phyloP scores from a whole-genome alignment of 1,284 basidiomycete genomes.

The Agaricales sp. region DNA sequence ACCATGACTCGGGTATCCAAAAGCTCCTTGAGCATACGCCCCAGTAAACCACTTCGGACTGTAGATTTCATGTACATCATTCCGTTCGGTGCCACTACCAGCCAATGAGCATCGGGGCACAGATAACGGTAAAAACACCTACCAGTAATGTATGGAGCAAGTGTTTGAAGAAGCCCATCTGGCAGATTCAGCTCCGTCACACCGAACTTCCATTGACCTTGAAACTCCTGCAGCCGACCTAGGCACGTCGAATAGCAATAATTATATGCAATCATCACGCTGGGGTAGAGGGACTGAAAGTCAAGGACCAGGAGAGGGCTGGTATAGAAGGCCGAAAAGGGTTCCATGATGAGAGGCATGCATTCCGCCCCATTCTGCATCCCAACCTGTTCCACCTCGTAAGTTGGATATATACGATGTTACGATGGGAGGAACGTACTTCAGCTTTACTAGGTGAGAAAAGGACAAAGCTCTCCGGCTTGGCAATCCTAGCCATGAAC shows the following conservation, averaged over 20 bases:
- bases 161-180: constrained; percentile 53
- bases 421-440: constrained; percentile 31
- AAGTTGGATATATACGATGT: constrained; percentile 7
- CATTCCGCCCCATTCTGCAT: constrained; percentile 94
- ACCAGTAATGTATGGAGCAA: constrained; percentile 74
- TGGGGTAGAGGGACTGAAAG: constrained; percentile 94
- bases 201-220: constrained; percentile 85
- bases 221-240: constrained; percentile 79
- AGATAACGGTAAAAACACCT: constrained; percentile 15
- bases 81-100: constrained; percentile 85
- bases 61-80: constrained; percentile 86
- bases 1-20: constrained; percentile 98
- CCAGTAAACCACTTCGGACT: constrained; percentile 78
- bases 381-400: constrained; percentile 63
- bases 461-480: constrained; percentile 88
- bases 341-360: constrained; percentile 92
- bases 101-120: constrained; percentile 5
- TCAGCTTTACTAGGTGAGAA: constrained; percentile 80
- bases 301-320: constrained; percentile 90
- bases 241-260: constrained; percentile 96
- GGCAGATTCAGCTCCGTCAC: constrained; percentile 69
- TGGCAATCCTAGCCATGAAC: constrained; percentile 97
- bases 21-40: constrained; percentile 89
- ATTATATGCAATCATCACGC: constrained; percentile 98
- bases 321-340: constrained; percentile 85